Percentiles rank a stretch among this genome's conserved stretches.
Conservation (phyloP, 139 green algal species). For the Astrephomene gubernaculifera region DNA sequence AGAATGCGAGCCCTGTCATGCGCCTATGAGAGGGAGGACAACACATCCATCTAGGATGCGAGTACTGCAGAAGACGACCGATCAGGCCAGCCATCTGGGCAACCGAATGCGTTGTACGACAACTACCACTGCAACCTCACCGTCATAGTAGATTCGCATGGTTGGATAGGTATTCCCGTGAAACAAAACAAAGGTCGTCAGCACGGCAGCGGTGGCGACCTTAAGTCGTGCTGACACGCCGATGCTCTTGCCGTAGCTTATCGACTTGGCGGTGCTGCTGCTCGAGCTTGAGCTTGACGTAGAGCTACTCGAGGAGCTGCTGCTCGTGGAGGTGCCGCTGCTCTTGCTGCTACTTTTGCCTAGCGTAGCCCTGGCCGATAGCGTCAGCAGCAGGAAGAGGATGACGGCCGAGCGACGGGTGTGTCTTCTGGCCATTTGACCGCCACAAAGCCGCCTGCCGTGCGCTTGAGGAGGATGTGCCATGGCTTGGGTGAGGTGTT, state of each 20-base stretch:
- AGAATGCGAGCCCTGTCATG: not conserved
- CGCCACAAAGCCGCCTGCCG: too few relatives aligned
- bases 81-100: not conserved
- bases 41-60: not conserved
- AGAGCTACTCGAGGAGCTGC: too few relatives aligned
- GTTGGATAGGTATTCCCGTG: not conserved
- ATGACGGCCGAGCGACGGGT: too few relatives aligned
- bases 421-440: too few relatives aligned
- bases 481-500: too few relatives aligned
- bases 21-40: not conserved
- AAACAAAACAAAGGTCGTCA: not conserved
- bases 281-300: not conserved
- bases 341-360: too few relatives aligned
- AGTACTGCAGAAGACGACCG: not conserved
- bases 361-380: too few relatives aligned
- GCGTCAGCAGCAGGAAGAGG: too few relatives aligned
- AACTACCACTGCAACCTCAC: not conserved
- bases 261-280: not conserved
- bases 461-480: too few relatives aligned
- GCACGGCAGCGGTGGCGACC: not conserved
- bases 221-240: not conserved
- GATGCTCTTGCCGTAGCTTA: not conserved
- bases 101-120: too few relatives aligned
- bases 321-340: not conserved
- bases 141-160: slow-evolving; percentile 1